Base-by-base conservation (phyloP, 345 rosid species). In the Ailanthus altissimus region DNA sequence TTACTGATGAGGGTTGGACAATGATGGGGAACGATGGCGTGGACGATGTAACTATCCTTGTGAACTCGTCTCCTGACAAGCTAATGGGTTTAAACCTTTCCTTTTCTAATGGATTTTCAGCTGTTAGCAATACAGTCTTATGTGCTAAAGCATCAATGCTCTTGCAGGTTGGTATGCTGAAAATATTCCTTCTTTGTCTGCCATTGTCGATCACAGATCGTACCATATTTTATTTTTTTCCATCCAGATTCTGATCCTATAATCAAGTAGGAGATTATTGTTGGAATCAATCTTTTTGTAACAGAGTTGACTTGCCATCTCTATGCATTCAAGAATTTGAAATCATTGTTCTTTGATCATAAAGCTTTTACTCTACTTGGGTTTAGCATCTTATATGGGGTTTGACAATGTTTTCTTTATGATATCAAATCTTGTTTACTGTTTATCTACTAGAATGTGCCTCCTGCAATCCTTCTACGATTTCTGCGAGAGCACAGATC, bases 101-200 rank as follows among this genome's bases (percentile, higher is more conserved):
- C 15, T 97, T 91, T 72, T 67, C 84, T 25, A 91, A 91, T 86
- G 99, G 98, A 60, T 97, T 94, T 85, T 81, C 92, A 60, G 81
- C 97, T 80, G 94, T 97, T 53, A 91, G 90, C 82, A 94, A 75
- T 75, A 91, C 94, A 0, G 93, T 97, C 56, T 78, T 97, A 74
- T 94, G 99, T 32, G 99, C 99, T 51, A 94, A 92, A 77, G 99
- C 99, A 53, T 97, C 99, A 0, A 97, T 97, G 99, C 97, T 97
- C 60, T 87, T 97, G 81, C 98, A 94, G 97, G 99, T 92, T 5
- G n/a, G 83, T 49, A 46, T 80, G 43, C 49, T 25, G 38, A 74
- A 67, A 53, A 53, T 62, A 11, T 57, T 73, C 45, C 42, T 43
- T 74, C 8, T 67, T 16, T 42, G 50, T 47, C 12, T 40, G 64